Evolutionary conservation across 208 protist species (phyloP), one percentile per base, ranked within the genome.

Genomic region (Wallacemonas sp.): DNA sequence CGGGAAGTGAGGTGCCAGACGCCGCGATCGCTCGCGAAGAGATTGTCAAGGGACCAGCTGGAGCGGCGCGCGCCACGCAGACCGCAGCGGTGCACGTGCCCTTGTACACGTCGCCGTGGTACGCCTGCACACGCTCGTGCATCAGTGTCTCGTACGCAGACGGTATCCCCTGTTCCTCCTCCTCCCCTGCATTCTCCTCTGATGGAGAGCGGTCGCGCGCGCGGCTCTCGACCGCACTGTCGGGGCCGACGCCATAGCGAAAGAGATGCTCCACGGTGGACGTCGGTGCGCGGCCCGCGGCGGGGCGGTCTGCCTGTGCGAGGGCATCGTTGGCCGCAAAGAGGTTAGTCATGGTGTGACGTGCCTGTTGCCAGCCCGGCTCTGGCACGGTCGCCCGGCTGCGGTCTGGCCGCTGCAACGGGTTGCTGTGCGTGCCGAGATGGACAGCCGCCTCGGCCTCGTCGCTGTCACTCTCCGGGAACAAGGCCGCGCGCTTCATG

Each of bases 11-110:
- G n/a, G n/a, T n/a, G n/a, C n/a, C n/a, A n/a, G n/a, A n/a, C n/a
- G n/a, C n/a, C n/a, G n/a, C n/a, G n/a, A n/a, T n/a, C n/a, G n/a
- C n/a, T n/a, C n/a, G n/a, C n/a, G n/a, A n/a, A n/a, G n/a, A n/a
- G n/a, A n/a, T n/a, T n/a, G n/a, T n/a, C n/a, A n/a, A n/a, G n/a
- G n/a, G n/a, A n/a, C n/a, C n/a, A n/a, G n/a, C n/a, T n/a, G n/a
- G n/a, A n/a, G 26, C 23, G 8, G 22, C 8, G 61, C 16, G 48
- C 31, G n/a, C 33, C 36, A 59, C 33, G 89, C 81, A 84, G 18
- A 86, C 23, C 2, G 82, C 82, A n/a, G 82, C 61, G 32, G 83
- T 65, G 46, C 77, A 85, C 25, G 81, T 74, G 48, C 82, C 82
- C 23, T 75, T 59, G 41, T 62, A 69, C 0, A 62, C 50, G 22